Percentiles rank a stretch among this genome's conserved stretches.
These are phyloP conservation scores for Pseudofabraea citricarpa DNA, from an alignment of 2,329 filamentous ascomycete species.

Conservation along the genomic window DNA sequence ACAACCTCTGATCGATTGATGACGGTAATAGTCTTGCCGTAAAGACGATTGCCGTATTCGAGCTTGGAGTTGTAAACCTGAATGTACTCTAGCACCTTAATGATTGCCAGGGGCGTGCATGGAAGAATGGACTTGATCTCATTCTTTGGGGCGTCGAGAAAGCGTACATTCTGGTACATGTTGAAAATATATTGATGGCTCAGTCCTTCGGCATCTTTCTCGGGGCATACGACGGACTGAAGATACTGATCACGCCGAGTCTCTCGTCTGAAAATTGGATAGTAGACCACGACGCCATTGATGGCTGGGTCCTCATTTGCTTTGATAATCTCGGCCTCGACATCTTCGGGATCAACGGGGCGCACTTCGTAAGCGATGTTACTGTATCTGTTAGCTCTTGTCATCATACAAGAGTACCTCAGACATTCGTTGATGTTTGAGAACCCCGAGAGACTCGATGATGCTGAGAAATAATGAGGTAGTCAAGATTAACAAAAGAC, in stretches of 20 bases:
- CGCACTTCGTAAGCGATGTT: slow-evolving; percentile 87
- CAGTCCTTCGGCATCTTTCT: slow-evolving; percentile 94
- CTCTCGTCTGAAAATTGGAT: slow-evolving; percentile 83
- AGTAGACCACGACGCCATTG: slow-evolving; percentile 94
- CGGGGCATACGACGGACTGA: slow-evolving; percentile 84
- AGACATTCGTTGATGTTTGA: no score
- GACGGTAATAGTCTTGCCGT: slow-evolving; percentile 90
- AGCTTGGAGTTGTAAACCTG: slow-evolving; percentile 96
- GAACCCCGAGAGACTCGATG: no score
- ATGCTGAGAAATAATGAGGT: no score
- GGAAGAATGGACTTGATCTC: slow-evolving; percentile 87
- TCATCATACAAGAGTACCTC: no score
- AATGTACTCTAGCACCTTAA: slow-evolving; percentile 95
- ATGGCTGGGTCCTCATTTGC: slow-evolving; percentile 76
- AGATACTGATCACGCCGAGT: slow-evolving; percentile 88
- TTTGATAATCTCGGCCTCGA: slow-evolving; percentile 82
- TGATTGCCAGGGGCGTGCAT: slow-evolving; percentile 90
- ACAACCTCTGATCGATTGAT: slow-evolving; percentile 97
- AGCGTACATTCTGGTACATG: slow-evolving; percentile 99
- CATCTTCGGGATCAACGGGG: slow-evolving; percentile 76
- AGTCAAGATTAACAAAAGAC: no score
- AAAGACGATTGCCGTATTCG: slow-evolving; percentile 86
- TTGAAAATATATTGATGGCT: slow-evolving; percentile 95
- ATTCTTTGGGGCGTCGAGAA: slow-evolving; percentile 74
- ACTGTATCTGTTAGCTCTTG: slow-evolving; percentile 39